Conservation (phyloP, 2,329 filamentous ascomycete genomes). For the Neofusicoccum ribis region DNA sequence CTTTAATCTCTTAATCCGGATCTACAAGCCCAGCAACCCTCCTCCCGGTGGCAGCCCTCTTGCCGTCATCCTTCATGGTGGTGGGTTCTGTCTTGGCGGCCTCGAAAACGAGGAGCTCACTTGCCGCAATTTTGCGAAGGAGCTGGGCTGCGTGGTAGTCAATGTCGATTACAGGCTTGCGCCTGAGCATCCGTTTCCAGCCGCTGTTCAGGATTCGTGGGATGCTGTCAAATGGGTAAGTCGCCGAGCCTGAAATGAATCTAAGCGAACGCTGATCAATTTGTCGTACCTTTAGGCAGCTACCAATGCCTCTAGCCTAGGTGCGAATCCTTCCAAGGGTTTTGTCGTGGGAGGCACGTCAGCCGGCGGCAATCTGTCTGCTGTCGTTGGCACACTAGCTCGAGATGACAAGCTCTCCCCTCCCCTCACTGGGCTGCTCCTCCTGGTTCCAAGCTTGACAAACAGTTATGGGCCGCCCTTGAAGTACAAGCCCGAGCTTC, state of each 20-base stretch:
- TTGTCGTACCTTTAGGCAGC: slow-evolving; percentile 8
- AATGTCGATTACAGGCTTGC: slow-evolving; percentile 63
- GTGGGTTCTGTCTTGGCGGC: slow-evolving; percentile 29
- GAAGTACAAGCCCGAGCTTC: slow-evolving; percentile 22
- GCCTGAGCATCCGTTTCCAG: slow-evolving; percentile 63
- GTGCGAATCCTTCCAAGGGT: slow-evolving; percentile 23
- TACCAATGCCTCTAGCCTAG: slow-evolving; percentile 20
- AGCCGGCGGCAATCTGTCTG: slow-evolving; percentile 25
- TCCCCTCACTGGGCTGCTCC: slow-evolving; percentile 24
- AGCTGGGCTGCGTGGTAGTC: slow-evolving; percentile 29
- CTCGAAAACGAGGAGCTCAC: slow-evolving; percentile 24
- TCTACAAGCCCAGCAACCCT: slow-evolving; percentile 24
- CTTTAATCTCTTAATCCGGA: slow-evolving; percentile 25
- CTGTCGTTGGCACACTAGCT: slow-evolving; percentile 24
- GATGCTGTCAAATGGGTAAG: slow-evolving; percentile 24
- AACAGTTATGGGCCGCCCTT: slow-evolving; percentile 30
- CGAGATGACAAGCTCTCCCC: slow-evolving; percentile 24
- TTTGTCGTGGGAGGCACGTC: slow-evolving; percentile 25
- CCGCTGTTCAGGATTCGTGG: slow-evolving; percentile 58
- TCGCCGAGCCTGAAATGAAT: not conserved
- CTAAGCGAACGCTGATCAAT: too few species aligned
- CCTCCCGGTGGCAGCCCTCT: slow-evolving; percentile 19
- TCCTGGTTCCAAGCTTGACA: slow-evolving; percentile 22
- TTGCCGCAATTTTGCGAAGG: not conserved
- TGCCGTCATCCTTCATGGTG: slow-evolving; percentile 28